Evolutionary conservation across 2,329 filamentous ascomycete species (phyloP), one percentile per base, ranked within the genome.

Genomic region (Sclerotinia glacialis): DNA sequence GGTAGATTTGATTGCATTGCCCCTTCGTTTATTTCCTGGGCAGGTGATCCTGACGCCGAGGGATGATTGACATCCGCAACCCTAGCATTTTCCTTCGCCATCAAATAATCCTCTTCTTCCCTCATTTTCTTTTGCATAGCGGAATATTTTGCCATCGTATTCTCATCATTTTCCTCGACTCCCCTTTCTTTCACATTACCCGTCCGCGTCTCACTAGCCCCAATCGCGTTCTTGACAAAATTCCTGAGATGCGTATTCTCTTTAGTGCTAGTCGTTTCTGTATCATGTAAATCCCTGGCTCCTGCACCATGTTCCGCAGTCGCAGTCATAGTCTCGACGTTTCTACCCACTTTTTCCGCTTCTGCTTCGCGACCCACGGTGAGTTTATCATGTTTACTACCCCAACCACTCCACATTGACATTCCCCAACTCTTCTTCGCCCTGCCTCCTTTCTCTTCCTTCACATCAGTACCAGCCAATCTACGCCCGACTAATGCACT

Each of bases 331-430:
- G 69, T 73, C 28, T 73, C 72, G 0, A 77, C 72, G 3, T 76
- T 72, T 66, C 78, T 77, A 2, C 82, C 80, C 0, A 82, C 82
- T 67, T 78, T 77, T 2, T 82, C 81, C 0, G 82, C 82, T 69
- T 83, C 81, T 63, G 83, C 77, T 75, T 88, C 85, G 4, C 85
- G 80, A 56, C 82, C 79, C 4, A 96, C 83, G 0, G 90, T 90
- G 69, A 83, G 83, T 77, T 94, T 85, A 75, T 98, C 95, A 74
- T 97, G 92, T 76, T 91, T 96, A 55, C 89, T 93, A 18, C 92
- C 93, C 90, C 93, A 96, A 1, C 89, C 82, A 60, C 88, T 90
- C 94, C 94, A 98, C 70, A 97, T 80, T 2, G 88, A 86, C 77
- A 97, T 81, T 9, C 90, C 91, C 78, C 89, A 86, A 70, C 90